phyloP scores from a whole-genome alignment of 768 basidiomycete species.

The Agrocybe chaxingu region DNA sequence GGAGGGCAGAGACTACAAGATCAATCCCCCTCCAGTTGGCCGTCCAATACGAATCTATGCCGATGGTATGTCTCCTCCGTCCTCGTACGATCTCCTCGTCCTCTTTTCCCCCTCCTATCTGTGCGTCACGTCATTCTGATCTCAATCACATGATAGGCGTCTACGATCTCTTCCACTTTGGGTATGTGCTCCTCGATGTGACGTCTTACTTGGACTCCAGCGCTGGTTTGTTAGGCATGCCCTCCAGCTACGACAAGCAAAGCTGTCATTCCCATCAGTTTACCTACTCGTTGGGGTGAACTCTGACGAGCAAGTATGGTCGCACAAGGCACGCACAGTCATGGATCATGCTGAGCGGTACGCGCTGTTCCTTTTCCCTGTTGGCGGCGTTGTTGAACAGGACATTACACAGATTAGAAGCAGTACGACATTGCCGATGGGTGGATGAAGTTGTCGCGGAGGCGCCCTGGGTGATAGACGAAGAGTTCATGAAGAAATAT shows the following conservation, averaged over 20 bases:
- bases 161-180: conserved; percentile 97
- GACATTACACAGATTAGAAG: conserved; percentile 61
- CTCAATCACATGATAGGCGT: conserved; percentile 56
- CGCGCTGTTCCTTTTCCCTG: conserved; percentile 12
- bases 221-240: conserved; percentile 62
- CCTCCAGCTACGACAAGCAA: conserved; percentile 93
- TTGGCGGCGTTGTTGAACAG: background rate
- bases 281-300: conserved; percentile 92
- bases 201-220: background rate
- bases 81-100: background rate
- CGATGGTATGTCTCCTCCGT: conserved; percentile 59
- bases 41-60: conserved; percentile 90
- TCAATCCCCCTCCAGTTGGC: conserved; percentile 78
- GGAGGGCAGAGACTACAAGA: conserved; percentile 66
- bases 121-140: conserved; percentile 25
- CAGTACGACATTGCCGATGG: conserved; percentile 96
- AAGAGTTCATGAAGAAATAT: conserved; percentile 79
- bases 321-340: conserved; percentile 79
- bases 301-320: conserved; percentile 77
- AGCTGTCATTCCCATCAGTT: conserved; percentile 86
- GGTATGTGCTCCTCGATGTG: conserved; percentile 41
- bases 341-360: conserved; percentile 89
- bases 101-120: conserved; percentile 9
- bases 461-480: conserved; percentile 87
- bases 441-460: conserved; percentile 91